Conservation (phyloP, 2,329 filamentous ascomycete species). For the Monosporascus cannonballus region DNA sequence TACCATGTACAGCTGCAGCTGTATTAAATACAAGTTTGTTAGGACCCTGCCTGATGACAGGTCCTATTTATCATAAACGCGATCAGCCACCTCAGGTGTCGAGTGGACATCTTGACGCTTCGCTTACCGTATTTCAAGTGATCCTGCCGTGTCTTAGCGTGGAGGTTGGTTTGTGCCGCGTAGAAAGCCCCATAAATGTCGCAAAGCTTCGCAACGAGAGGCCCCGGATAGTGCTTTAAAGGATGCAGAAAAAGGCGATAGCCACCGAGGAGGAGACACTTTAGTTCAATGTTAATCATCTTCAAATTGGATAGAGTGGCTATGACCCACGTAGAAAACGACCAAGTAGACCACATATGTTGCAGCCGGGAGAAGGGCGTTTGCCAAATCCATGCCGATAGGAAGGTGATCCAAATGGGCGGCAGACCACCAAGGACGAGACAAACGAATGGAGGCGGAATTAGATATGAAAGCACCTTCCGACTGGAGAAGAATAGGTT, state of each 20-base stretch:
- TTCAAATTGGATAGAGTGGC: too few species aligned
- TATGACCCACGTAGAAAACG: too few species aligned
- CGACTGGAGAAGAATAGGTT: too few species aligned
- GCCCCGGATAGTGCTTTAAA: not conserved
- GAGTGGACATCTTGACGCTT: not conserved
- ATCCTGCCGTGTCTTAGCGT: not conserved
- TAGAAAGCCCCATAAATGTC: not conserved
- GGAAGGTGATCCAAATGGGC: too few species aligned
- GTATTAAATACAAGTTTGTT: conserved; percentile 5
- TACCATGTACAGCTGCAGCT: conserved; percentile 1
- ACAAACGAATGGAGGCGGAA: too few species aligned
- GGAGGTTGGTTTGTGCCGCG: not conserved
- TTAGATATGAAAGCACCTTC: too few species aligned
- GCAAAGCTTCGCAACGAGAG: not conserved
- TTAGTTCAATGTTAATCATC: not conserved
- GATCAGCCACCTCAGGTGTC: not conserved
- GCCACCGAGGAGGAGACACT: not conserved
- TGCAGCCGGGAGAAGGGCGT: too few species aligned
- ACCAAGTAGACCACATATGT: too few species aligned
- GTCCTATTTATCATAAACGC: not conserved
- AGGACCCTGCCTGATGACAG: conserved; percentile 3
- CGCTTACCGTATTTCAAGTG: not conserved
- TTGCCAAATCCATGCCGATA: too few species aligned
- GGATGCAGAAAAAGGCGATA: not conserved
- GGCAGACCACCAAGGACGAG: too few species aligned